phyloP scores from a whole-genome alignment of 1,284 basidiomycete species.

The Ustanciosporium gigantosporum region DNA sequence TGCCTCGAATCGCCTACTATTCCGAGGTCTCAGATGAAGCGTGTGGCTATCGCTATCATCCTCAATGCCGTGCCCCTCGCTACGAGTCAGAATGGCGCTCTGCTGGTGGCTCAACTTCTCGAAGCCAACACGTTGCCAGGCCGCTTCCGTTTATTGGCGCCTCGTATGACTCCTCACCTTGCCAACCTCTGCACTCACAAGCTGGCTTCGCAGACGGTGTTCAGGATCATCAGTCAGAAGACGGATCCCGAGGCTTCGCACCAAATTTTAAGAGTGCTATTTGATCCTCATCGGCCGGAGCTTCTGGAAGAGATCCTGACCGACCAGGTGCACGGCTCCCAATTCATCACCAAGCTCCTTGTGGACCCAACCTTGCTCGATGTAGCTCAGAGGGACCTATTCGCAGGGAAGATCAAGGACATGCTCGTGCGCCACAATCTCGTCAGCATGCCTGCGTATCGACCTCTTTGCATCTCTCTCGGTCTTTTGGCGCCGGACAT shows the following conservation, averaged over 20 bases:
- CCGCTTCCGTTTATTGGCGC: conserved; percentile 86
- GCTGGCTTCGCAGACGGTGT: conserved; percentile 87
- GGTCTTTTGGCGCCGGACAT: conserved; percentile 66
- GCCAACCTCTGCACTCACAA: conserved; percentile 98
- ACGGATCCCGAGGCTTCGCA: conserved; percentile 56
- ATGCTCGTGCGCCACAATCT: conserved; percentile 49
- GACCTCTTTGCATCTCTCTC: conserved; percentile 88
- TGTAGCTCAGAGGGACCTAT: conserved; percentile 70
- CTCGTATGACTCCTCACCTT: conserved; percentile 91
- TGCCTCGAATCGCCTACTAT: conserved; percentile 89
- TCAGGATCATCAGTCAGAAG: conserved; percentile 67
- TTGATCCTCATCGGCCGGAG: conserved; percentile 72
- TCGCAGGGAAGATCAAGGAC: conserved; percentile 67
- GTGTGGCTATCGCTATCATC: conserved; percentile 89
- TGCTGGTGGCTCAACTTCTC: conserved; percentile 93
- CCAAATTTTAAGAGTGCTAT: conserved; percentile 57
- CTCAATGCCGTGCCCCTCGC: conserved; percentile 96
- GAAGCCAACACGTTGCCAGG: conserved; percentile 91
- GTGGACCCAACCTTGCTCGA: conserved; percentile 67
- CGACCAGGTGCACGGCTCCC: conserved; percentile 73
- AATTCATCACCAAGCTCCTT: conserved; percentile 89
- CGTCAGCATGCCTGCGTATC: conserved; percentile 68
- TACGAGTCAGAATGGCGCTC: conserved; percentile 93
- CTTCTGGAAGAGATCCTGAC: conserved; percentile 87
- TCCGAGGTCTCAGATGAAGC: conserved; percentile 66